Evolutionary conservation across 805 yeast species (phyloP).

Genomic region (Citeromyces matritensis): DNA sequence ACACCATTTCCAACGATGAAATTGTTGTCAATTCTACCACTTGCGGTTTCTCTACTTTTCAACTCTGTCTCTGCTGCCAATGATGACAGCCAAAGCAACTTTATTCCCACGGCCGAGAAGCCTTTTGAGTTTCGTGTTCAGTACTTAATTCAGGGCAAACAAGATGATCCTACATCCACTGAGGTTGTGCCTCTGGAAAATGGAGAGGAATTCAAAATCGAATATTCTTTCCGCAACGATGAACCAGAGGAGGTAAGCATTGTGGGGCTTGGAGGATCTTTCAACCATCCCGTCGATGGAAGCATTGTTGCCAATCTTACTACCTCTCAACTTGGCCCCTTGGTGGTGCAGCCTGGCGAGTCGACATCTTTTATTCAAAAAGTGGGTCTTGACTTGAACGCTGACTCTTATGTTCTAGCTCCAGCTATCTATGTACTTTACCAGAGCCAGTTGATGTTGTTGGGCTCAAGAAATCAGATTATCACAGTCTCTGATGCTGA

Average conservation of each 20-base stretch:
- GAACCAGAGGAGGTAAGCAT: constrained; percentile 35
- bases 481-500: constrained; percentile 47
- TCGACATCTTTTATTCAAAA: constrained; percentile 37
- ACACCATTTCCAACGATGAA: too few relatives aligned
- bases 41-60: not conserved
- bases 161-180: constrained; percentile 15
- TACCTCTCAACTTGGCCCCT: constrained; percentile 47
- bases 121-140: constrained; percentile 30
- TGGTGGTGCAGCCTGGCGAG: constrained; percentile 33
- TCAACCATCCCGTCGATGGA: constrained; percentile 39
- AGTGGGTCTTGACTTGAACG: constrained; percentile 39
- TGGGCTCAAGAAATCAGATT: constrained; percentile 44
- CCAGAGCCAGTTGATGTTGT: constrained; percentile 31
- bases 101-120: constrained; percentile 16
- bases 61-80: constrained; percentile 21
- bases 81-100: constrained; percentile 20
- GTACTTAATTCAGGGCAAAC: constrained; percentile 31
- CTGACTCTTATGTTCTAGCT: constrained; percentile 39
- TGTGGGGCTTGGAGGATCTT: constrained; percentile 56
- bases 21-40: too few relatives aligned
- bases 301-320: constrained; percentile 46
- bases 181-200: constrained; percentile 26
- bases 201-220: constrained; percentile 37
- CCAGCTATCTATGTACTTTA: constrained; percentile 44
- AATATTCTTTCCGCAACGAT: constrained; percentile 34